Evolutionary conservation across 2,329 filamentous ascomycete species (phyloP), one percentile per base, ranked within the genome.

Genomic region (Alternaria rosae): DNA sequence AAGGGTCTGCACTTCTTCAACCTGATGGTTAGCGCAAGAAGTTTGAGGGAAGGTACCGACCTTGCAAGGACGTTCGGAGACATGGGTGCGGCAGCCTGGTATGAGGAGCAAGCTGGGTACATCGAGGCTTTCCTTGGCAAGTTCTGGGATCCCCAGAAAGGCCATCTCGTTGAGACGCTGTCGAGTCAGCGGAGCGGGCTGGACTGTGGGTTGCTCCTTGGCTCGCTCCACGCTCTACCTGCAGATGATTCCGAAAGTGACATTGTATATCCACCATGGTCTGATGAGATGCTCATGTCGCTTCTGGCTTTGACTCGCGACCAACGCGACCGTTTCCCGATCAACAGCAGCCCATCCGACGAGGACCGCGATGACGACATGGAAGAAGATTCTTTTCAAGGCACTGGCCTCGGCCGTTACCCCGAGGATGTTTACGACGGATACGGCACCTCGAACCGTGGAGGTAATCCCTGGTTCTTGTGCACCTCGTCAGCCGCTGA

Each of bases 401-500:
- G 78, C 38, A 76, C 75, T 26, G 81, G 77, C 1, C 61, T 83
- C 9, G 81, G 81, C 17, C 75, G 81, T 45, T 83, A 83, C 61
- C 80, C 80, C 1, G 81, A 82, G 70, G 81, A 82, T 64, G 70
- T 75, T 0, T 81, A 81, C 66, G 71, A 80, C 65, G 79, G 79
- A 17, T 78, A 79, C 61, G 70, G 69, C 28, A 78, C 63, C 32
- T 69, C 71, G 5, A 44, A 56, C 12, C 66, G 62, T 11, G 72
- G 69, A 44, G 79, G 79, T 17, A 80, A 82, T 50, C 80, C 80
- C 6, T 82, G 79, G 79, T 83, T 82, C 62, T 72, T 82, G 8
- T 82, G 80, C 71, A 83, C 80, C 5, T 73, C 76, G 9, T 73
- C 74, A n/a, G 80, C 79, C 2, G 76, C 81, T 6, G 75, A 80